phyloP scores from a whole-genome alignment of 2,329 filamentous ascomycete genomes.

The Geoglossum cookeanum region DNA sequence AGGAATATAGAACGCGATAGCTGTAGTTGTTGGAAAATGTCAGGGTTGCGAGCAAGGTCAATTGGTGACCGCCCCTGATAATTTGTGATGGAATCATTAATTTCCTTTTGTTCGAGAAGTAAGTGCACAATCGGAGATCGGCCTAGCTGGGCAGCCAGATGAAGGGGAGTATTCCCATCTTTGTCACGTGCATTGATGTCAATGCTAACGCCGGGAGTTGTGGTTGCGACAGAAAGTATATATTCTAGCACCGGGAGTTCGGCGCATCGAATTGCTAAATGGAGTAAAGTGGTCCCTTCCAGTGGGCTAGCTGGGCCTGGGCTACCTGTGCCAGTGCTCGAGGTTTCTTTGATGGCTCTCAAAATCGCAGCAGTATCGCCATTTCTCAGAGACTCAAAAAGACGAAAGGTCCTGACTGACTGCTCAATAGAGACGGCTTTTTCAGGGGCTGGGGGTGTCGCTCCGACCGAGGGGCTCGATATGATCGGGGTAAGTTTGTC shows the following conservation, averaged over 20 bases:
- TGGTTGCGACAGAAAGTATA: conserved; percentile 48
- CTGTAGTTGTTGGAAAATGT: conserved; percentile 91
- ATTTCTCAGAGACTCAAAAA: conserved; percentile 79
- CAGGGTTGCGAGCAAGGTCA: conserved; percentile 75
- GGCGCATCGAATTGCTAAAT: conserved; percentile 88
- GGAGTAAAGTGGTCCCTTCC: conserved; percentile 76
- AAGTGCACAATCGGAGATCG: conserved; percentile 64
- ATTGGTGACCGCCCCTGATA: conserved; percentile 68
- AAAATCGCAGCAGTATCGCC: conserved; percentile 84
- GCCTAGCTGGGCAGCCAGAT: conserved; percentile 70
- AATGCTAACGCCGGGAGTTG: conserved; percentile 37
- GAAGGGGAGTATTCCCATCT: conserved; percentile 85
- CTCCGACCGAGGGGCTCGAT: conserved; percentile 11
- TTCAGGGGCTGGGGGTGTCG: conserved; percentile 9
- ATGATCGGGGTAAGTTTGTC: conserved; percentile 12
- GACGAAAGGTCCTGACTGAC: conserved; percentile 81
- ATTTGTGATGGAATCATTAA: conserved; percentile 81
- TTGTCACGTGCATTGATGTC: conserved; percentile 83
- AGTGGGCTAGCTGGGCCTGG: conserved; percentile 29
- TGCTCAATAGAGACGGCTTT: conserved; percentile 32
- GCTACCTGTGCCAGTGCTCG: conserved; percentile 25
- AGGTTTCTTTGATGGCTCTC: conserved; percentile 56
- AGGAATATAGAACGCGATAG: conserved; percentile 77
- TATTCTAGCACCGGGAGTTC: conserved; percentile 86
- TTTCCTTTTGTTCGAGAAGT: conserved; percentile 59